Evolutionary conservation across 2,329 filamentous ascomycete species (phyloP).

Genomic region (Leptoxyphium fumago): DNA sequence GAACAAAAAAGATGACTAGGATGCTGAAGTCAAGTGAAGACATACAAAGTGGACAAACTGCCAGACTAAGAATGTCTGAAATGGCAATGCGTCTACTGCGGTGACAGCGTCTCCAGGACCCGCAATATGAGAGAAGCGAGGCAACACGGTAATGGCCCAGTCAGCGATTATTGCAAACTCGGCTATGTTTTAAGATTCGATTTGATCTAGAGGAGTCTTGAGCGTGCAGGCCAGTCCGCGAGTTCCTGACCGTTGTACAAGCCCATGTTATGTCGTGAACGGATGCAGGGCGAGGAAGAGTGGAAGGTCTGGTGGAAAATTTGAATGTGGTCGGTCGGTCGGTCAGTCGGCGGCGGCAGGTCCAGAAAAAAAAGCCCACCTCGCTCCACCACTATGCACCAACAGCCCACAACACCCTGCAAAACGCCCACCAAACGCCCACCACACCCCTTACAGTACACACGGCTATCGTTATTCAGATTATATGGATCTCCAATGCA

Average conservation of each 20-base stretch:
- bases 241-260: slow-evolving; percentile 21
- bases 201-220: neutral
- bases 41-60: neutral
- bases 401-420: neutral
- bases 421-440: neutral
- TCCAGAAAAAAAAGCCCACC: slow-evolving; percentile 2
- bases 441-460: neutral
- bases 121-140: no score
- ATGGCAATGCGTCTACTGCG: no score
- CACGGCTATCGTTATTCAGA: no score
- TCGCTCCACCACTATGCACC: neutral
- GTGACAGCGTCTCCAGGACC: no score
- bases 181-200: no score
- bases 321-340: no score
- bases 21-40: neutral
- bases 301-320: neutral
- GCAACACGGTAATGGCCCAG: no score
- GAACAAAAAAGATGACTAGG: neutral
- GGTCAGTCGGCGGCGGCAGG: no score
- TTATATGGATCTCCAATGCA: no score
- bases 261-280: slow-evolving; percentile 11
- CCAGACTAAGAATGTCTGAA: no score
- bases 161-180: no score
- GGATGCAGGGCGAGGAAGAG: neutral
- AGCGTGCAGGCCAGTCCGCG: slow-evolving; percentile 3